Percentiles rank a stretch among this genome's conserved stretches.
phyloP scores from a whole-genome alignment of 345 rosid species.

The Eucalyptus urophylla region DNA sequence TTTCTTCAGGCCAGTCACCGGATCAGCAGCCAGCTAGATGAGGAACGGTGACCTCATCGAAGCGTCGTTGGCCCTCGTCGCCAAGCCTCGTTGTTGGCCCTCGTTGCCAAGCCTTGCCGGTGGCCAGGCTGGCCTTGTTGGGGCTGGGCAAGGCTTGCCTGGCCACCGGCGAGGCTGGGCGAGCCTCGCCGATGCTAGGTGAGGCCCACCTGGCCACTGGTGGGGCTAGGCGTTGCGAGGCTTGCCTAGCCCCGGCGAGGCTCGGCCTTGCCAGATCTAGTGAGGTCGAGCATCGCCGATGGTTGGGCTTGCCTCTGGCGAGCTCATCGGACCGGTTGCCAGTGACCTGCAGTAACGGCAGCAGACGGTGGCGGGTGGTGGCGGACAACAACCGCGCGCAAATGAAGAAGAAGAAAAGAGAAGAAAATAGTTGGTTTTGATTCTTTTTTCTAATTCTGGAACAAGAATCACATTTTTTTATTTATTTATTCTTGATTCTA shows the following conservation, averaged over 20 bases:
- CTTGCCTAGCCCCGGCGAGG: rapidly evolving
- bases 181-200: rapidly evolving
- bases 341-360: rapidly evolving
- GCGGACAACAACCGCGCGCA: rapidly evolving
- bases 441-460: too few relatives aligned
- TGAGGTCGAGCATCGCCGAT: rapidly evolving
- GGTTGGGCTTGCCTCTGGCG: rapidly evolving
- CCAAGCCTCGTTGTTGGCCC: too few relatives aligned
- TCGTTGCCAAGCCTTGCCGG: rapidly evolving
- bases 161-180: rapidly evolving
- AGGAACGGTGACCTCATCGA: rapidly evolving
- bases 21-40: rapidly evolving
- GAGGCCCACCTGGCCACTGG: too few relatives aligned
- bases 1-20: rapidly evolving
- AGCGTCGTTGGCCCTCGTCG: rapidly evolving
- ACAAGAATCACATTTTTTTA: too few relatives aligned
- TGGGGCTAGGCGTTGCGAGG: too few relatives aligned
- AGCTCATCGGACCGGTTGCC: rapidly evolving
- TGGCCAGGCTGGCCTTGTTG: rapidly evolving
- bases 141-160: rapidly evolving
- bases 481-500: too few relatives aligned
- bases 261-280: rapidly evolving
- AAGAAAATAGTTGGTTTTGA: too few relatives aligned
- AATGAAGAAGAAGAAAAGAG: too few relatives aligned
- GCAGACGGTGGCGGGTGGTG: too few relatives aligned